phyloP scores from a whole-genome alignment of 352 stramenopile genomes.

The Globisporangium paddicum region DNA sequence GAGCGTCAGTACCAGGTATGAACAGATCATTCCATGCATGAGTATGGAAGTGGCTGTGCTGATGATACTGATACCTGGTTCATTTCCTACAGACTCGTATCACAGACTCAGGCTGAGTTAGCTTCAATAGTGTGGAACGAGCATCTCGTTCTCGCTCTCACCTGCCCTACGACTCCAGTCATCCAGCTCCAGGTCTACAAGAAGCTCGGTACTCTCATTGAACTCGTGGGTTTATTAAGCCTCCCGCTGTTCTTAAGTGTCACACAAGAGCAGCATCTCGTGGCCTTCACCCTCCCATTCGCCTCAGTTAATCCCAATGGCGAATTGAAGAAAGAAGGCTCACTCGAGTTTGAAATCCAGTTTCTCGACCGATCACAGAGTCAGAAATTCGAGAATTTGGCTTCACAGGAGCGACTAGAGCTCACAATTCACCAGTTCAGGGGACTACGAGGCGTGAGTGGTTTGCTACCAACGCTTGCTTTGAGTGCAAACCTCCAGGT shows the following conservation, averaged over 20 bases:
- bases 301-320: neutral
- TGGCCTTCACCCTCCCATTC: conserved; percentile 27
- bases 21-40: neutral
- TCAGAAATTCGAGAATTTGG: neutral
- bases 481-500: conserved; percentile 4
- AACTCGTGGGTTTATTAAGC: conserved; percentile 20
- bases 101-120: neutral
- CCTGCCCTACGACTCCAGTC: conserved; percentile 11
- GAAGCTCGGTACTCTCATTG: neutral
- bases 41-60: neutral
- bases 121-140: conserved; percentile 28
- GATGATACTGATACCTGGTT: neutral
- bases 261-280: conserved; percentile 21
- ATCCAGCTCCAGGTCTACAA: conserved; percentile 20
- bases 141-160: conserved; percentile 20
- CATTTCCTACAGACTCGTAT: neutral
- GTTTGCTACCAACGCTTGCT: neutral
- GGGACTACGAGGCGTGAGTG: neutral
- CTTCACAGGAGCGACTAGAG: conserved; percentile 8
- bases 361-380: conserved; percentile 16
- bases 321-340: conserved; percentile 10
- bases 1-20: conserved; percentile 1
- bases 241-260: conserved; percentile 26
- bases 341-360: conserved; percentile 30
- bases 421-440: conserved; percentile 22